A percentile compares a stretch with the other conserved stretches of the same genome.
phyloP scores from a whole-genome alignment of 2,329 filamentous ascomycete species.

The Thermochaetoides dissita region DNA sequence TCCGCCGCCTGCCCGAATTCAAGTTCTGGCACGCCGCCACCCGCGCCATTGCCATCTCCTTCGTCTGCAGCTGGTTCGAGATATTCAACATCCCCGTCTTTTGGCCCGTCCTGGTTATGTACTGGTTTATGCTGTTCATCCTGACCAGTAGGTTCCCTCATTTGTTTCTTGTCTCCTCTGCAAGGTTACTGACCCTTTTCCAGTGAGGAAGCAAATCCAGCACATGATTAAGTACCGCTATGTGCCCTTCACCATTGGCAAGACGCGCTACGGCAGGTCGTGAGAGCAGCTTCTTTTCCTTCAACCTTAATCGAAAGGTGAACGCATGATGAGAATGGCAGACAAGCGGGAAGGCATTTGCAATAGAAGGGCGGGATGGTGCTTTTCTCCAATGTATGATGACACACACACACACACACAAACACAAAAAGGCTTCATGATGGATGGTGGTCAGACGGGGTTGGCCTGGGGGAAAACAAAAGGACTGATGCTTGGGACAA shows the following conservation, averaged over 20 bases:
- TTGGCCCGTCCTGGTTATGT: conserved; percentile 96
- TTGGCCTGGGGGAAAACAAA: conserved; percentile 3
- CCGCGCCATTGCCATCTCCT: conserved; percentile 67
- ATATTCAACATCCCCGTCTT: conserved; percentile 96
- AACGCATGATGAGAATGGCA: not conserved
- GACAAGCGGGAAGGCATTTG: not conserved
- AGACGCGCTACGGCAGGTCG: conserved; percentile 59
- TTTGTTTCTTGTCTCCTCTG: not conserved
- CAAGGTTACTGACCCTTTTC: conserved; percentile 4
- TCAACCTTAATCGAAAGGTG: not conserved
- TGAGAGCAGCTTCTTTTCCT: conserved; percentile 10
- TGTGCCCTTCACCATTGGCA: conserved; percentile 84
- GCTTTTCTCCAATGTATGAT: not conserved
- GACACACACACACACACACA: too few relatives aligned
- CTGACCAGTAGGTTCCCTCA: conserved; percentile 66
- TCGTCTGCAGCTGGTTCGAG: conserved; percentile 82
- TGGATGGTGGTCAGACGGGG: conserved; percentile 8
- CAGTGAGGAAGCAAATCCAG: conserved; percentile 98
- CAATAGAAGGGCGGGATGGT: conserved; percentile 1
- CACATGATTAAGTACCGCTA: conserved; percentile 99
- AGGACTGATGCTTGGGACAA: too few relatives aligned
- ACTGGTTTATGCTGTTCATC: conserved; percentile 94
- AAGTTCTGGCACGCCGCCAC: conserved; percentile 99
- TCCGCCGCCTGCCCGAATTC: conserved; percentile 90
- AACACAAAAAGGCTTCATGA: not conserved